Evolutionary conservation across 129 eudicot genomes (phyloP).

Genomic region (Lonicera japonica): DNA sequence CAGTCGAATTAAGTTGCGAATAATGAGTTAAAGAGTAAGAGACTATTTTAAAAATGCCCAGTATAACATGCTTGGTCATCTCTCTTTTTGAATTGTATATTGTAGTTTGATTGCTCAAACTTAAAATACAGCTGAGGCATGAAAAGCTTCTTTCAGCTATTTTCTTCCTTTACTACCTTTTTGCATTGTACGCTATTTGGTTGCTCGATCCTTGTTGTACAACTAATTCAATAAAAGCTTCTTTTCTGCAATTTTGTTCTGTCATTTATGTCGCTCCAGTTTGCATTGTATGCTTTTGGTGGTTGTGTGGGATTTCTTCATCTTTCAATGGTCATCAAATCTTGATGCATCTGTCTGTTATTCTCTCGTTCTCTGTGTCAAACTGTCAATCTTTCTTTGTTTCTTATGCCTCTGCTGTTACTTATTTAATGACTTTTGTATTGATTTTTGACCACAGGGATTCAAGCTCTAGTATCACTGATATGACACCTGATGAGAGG

Average conservation of each 20-base stretch:
- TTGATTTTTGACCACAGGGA: slow-evolving; percentile 41
- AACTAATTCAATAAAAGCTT: neutral
- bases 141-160: no score
- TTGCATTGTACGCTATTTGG: no score
- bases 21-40: no score
- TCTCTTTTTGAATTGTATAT: no score
- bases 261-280: neutral
- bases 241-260: neutral
- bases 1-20: no score
- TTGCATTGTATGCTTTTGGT: neutral
- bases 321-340: neutral
- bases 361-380: no score
- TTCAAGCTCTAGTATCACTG: slow-evolving; percentile 43
- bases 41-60: no score
- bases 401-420: neutral
- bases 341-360: neutral
- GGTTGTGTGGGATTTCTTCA: neutral
- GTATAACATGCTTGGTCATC: no score
- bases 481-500: slow-evolving; percentile 57
- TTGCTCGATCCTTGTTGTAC: neutral
- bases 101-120: no score
- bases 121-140: no score
- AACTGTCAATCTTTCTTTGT: neutral
- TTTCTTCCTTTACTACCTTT: no score
- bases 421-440: slow-evolving; percentile 4